Evolutionary conservation across 176 grass and related monocot genomes (phyloP), one percentile per base, ranked within the genome.

Genomic region (Aegilops umbellulata): DNA sequence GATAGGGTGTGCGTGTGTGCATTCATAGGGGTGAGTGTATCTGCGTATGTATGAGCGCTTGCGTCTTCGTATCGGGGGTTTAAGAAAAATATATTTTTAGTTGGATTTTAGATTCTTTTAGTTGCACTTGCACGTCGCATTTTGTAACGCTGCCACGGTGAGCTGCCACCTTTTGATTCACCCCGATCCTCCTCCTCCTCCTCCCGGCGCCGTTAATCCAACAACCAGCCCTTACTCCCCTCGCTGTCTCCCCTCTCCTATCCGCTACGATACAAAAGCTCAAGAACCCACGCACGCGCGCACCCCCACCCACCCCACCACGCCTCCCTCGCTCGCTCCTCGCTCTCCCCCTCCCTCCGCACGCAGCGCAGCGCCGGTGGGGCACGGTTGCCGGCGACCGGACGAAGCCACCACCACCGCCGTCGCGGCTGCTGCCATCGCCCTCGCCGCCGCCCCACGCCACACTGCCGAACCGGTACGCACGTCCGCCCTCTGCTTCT

Each of bases 261-360:
- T 47, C 39, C 89, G 24, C 89, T 74, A 87, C 66, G 7, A 80
- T 90, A 90, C 84, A 90, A 90, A 86, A 87, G 80, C 89, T 49
- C 85, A 29, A 80, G 89, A 87, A 84, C 76, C 75, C 89, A 87
- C 89, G 68, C 89, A 84, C 84, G 68, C 64, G 65, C 84, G 80
- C 80, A 60, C 87, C 57, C 81, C 74, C 57, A 89, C 83, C 83
- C 74, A 80, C 42, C 53, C 53, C 53, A 58, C 53, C 19, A 79
- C 89, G 57, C 65, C 84, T 83, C 79, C 41, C 83, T 72, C 84
- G 24, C 78, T 61, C 78, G n/a, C n/a, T n/a, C 12, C 71, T 46
- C 55, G 16, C 53, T 17, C 76, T 11, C 27, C 61, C 83, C 46
- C 73, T 27, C 55, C 25, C 65, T 22, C 74, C 12, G 61, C 60